Conservation (phyloP, 768 basidiomycete species). For the Pulveroboletus frians region DNA sequence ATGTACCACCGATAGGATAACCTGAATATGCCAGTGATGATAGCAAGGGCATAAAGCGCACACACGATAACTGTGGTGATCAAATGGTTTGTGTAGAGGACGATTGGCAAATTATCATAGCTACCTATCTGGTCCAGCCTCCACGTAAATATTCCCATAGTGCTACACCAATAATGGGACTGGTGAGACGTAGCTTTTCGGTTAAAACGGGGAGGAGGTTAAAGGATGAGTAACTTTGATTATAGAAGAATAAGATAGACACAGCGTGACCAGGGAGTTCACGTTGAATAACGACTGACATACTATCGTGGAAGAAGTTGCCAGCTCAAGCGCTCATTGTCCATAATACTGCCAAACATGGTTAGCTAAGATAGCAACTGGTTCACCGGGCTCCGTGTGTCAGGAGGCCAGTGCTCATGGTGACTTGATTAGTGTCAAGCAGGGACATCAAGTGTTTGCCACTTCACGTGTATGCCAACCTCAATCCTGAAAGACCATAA, state of each 20-base stretch:
- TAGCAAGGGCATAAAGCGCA: not conserved
- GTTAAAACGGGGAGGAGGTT: too few relatives aligned
- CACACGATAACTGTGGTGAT: not conserved
- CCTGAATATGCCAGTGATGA: constrained; percentile 1
- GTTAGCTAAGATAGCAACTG: too few relatives aligned
- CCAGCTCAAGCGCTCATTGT: not conserved
- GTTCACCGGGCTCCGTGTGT: not conserved
- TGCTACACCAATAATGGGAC: not conserved
- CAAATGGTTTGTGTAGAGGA: not conserved
- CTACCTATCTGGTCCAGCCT: not conserved
- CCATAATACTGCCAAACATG: not conserved
- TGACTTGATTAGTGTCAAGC: not conserved
- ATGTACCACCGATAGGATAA: not conserved
- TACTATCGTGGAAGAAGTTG: too few relatives aligned
- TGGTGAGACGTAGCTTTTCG: not conserved
- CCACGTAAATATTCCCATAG: not conserved
- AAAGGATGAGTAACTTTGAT: too few relatives aligned
- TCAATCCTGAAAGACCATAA: not conserved
- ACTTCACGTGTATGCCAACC: not conserved
- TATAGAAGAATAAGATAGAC: too few relatives aligned
- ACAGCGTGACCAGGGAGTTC: not conserved
- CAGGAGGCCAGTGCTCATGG: not conserved
- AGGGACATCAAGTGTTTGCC: not conserved
- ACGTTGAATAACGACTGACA: not conserved
- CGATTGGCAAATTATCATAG: not conserved